Conservation (phyloP, 495 filamentous ascomycete species). For the Aspergillus affinis region DNA sequence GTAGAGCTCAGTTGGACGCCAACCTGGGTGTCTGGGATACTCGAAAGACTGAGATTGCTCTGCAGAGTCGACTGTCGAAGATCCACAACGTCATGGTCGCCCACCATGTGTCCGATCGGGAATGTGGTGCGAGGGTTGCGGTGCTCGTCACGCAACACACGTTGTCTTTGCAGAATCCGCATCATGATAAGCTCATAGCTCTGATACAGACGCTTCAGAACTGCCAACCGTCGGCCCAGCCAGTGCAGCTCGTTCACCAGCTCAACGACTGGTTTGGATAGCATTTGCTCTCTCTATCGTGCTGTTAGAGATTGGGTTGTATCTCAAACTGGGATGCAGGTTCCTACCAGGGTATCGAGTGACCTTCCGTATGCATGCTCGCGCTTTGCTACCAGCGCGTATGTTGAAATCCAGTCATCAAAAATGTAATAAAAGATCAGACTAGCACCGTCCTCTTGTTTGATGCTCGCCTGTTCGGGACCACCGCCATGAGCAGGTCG, state of each 20-base stretch:
- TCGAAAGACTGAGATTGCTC: conserved; percentile 23
- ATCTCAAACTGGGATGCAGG: not conserved
- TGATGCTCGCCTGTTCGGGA: conserved; percentile 39
- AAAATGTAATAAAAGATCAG: conserved; percentile 85
- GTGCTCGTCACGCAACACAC: conserved; percentile 39
- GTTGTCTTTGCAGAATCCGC: conserved; percentile 61
- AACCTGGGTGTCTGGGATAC: conserved; percentile 34
- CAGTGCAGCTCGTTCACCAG: conserved; percentile 72
- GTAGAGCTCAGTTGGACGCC: conserved; percentile 62
- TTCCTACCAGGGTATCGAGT: conserved; percentile 56
- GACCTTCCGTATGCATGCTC: conserved; percentile 60
- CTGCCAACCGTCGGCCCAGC: conserved; percentile 64
- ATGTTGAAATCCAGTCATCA: conserved; percentile 78
- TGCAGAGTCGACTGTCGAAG: conserved; percentile 28
- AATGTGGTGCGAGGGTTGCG: conserved; percentile 23
- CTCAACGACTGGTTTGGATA: conserved; percentile 55
- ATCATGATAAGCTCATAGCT: conserved; percentile 77
- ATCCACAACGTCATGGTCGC: conserved; percentile 33
- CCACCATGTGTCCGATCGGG: conserved; percentile 25
- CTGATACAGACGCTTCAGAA: conserved; percentile 73
- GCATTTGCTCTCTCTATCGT: conserved; percentile 52
- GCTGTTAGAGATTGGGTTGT: conserved; percentile 4
- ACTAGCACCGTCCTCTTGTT: conserved; percentile 64
- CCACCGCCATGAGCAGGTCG: conserved; percentile 36
- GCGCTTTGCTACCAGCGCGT: conserved; percentile 58